These are phyloP conservation scores for Lichtheimia corymbifera DNA, from an alignment of 371 early-diverging fungal genomes.

Conservation along the genomic window DNA sequence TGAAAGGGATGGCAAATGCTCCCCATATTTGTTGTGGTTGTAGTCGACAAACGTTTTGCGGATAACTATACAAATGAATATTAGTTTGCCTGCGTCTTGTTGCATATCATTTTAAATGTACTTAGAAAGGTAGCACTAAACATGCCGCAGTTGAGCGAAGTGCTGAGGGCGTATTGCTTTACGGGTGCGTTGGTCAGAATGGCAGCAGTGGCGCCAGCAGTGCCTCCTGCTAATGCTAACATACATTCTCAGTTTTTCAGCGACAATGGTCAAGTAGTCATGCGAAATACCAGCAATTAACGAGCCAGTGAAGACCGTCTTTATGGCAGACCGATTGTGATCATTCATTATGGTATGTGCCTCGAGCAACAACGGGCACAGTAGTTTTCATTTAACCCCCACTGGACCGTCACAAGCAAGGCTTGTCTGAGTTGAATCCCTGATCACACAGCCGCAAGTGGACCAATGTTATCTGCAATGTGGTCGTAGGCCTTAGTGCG, in stretches of 20 bases:
- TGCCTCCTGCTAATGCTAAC: constrained; percentile 44
- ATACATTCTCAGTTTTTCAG: neutral
- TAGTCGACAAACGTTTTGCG: constrained; percentile 57
- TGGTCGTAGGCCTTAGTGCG: no score
- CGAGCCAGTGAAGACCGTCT: constrained; percentile 6
- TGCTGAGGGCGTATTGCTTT: constrained; percentile 35
- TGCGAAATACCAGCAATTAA: constrained; percentile 6
- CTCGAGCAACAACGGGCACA: no score
- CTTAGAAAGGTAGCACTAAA: constrained; percentile 52
- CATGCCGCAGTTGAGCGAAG: constrained; percentile 43
- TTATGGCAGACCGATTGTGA: no score
- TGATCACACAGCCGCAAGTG: no score
- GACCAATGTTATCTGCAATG: no score
- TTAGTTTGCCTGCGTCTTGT: neutral
- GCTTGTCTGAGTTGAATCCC: no score
- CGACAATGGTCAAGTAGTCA: neutral
- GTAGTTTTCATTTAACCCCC: no score
- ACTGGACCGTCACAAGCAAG: no score
- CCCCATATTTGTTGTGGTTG: constrained; percentile 50
- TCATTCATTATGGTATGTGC: no score
- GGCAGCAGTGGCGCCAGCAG: constrained; percentile 52
- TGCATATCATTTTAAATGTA: constrained; percentile 9
- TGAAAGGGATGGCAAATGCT: constrained; percentile 45
- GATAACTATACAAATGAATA: constrained; percentile 21
- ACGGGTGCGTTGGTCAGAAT: constrained; percentile 40